A percentile compares a stretch with the other conserved stretches of the same genome.
These are phyloP conservation scores for Didymellaceae sp. DNA, from an alignment of 2,329 filamentous ascomycete species.

Conservation along the genomic window DNA sequence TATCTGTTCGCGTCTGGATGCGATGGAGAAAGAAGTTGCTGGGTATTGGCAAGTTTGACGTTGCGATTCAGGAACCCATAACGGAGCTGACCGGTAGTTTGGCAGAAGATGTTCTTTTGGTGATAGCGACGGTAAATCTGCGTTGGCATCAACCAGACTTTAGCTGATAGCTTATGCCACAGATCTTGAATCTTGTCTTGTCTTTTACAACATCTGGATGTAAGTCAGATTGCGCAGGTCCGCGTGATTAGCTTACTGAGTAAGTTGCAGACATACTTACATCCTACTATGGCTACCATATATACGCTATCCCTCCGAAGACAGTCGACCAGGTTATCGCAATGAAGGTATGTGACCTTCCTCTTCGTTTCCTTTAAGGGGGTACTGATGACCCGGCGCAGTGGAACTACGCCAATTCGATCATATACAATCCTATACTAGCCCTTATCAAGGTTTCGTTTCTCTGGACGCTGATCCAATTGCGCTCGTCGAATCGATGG, in stretches of 20 bases:
- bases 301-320: slow-evolving; percentile 20
- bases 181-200: slow-evolving; percentile 16
- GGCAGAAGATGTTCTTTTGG: slow-evolving; percentile 13
- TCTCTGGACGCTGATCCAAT: slow-evolving; percentile 27
- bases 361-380: no score
- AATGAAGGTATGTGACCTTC: slow-evolving; percentile 15
- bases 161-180: neutral
- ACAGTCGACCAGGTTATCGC: slow-evolving; percentile 13
- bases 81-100: neutral
- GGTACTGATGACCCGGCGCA: neutral
- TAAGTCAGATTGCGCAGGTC: neutral
- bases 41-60: slow-evolving; percentile 1
- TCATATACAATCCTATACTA: slow-evolving; percentile 31
- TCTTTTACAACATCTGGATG: slow-evolving; percentile 18
- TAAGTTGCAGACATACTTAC: slow-evolving; percentile 7
- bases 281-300: slow-evolving; percentile 24
- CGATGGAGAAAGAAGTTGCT: slow-evolving; percentile 2
- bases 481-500: slow-evolving; percentile 22
- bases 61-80: no score
- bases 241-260: neutral
- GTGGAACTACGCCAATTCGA: slow-evolving; percentile 24
- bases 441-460: slow-evolving; percentile 28
- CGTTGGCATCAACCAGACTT: no score
- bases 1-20: slow-evolving; percentile 2
- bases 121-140: slow-evolving; percentile 13